phyloP scores from a whole-genome alignment of 257 asterid genomes.

The Thymus mandschuricus region DNA sequence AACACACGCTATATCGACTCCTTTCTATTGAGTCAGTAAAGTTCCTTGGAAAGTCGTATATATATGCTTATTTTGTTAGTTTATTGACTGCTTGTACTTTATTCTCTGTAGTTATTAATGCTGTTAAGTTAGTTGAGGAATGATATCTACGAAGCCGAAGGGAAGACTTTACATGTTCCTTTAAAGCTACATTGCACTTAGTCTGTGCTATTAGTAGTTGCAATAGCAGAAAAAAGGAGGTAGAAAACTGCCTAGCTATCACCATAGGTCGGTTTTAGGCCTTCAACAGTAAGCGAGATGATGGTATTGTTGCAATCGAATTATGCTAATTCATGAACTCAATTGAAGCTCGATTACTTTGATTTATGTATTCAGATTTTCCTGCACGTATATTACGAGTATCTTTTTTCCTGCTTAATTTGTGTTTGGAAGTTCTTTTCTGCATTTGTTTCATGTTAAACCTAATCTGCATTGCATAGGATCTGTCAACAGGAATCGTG shows the following conservation, averaged over 20 bases:
- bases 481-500: conserved; percentile 45
- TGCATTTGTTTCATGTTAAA: conserved; percentile 31
- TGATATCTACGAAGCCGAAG: too few relatives aligned
- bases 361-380: not conserved
- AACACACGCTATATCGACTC: not conserved
- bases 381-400: too few relatives aligned
- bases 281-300: too few relatives aligned
- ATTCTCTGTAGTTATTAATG: too few relatives aligned
- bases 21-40: not conserved
- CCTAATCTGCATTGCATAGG: conserved; percentile 51
- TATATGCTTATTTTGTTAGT: conserved; percentile 15
- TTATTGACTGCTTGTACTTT: not conserved
- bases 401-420: not conserved
- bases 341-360: not conserved
- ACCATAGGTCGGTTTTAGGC: too few relatives aligned
- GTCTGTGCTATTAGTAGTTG: too few relatives aligned
- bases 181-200: too few relatives aligned
- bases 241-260: too few relatives aligned
- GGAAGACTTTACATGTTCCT: too few relatives aligned
- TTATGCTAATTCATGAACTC: not conserved
- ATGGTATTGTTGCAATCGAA: too few relatives aligned
- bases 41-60: not conserved
- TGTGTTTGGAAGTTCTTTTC: not conserved
- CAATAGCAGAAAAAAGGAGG: too few relatives aligned
- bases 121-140: too few relatives aligned